Conservation (phyloP, 805 yeast genomes). For the Spathaspora passalidarum region DNA sequence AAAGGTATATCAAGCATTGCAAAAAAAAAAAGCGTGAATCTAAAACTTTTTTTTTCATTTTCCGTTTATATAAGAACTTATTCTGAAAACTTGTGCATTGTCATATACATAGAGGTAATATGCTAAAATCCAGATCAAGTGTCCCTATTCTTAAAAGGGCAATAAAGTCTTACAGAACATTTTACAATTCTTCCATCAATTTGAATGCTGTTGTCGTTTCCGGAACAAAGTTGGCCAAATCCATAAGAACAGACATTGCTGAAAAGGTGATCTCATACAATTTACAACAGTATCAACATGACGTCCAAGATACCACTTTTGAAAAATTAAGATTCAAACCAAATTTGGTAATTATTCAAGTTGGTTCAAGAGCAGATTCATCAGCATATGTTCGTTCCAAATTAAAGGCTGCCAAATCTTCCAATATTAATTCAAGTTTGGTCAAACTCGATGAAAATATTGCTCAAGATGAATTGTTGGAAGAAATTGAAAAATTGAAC, state of each 20-base stretch:
- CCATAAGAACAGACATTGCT: conserved; percentile 36
- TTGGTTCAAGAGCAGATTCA: conserved; percentile 87
- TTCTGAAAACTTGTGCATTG: not conserved
- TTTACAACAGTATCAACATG: conserved; percentile 22
- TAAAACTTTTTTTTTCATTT: too few species aligned
- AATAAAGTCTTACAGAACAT: conserved; percentile 3
- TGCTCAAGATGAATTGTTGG: conserved; percentile 57
- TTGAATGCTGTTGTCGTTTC: conserved; percentile 38
- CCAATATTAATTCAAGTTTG: conserved; percentile 68
- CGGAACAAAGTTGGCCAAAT: conserved; percentile 40
- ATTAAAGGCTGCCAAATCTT: conserved; percentile 83
- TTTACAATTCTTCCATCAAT: conserved; percentile 7
- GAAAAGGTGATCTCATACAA: conserved; percentile 38
- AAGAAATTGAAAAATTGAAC: conserved; percentile 61
- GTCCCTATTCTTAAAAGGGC: not conserved
- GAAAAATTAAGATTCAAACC: conserved; percentile 58
- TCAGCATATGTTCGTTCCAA: conserved; percentile 90
- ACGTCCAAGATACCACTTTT: conserved; percentile 17
- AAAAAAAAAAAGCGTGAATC: not conserved
- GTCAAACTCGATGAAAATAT: conserved; percentile 62
- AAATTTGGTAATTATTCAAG: conserved; percentile 78
- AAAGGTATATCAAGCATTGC: not conserved
- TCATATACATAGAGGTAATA: not conserved
- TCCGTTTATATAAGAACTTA: too few species aligned
- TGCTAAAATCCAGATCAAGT: conserved; percentile 1